These are phyloP conservation scores for Myrica gale DNA, from an alignment of 306 rosid species.

Conservation along the genomic window DNA sequence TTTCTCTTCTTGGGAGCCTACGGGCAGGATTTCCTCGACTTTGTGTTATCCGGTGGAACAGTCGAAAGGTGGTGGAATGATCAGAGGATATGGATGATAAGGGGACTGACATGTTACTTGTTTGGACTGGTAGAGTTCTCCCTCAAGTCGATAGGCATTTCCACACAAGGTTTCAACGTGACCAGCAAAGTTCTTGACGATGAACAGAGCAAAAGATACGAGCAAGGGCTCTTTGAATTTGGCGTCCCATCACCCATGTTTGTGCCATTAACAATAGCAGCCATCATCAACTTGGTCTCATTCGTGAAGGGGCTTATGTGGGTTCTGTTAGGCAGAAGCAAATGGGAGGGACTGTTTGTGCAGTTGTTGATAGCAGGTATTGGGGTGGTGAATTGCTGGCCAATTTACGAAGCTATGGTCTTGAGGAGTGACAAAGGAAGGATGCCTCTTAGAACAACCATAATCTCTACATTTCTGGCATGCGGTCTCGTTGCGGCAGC, in stretches of 20 bases:
- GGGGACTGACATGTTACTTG: slow-evolving; percentile 24
- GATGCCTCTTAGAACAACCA: slow-evolving; percentile 13
- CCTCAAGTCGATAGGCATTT: slow-evolving; percentile 24
- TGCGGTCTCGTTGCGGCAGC: neutral
- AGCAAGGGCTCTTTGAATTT: slow-evolving; percentile 34
- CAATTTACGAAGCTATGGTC: slow-evolving; percentile 35
- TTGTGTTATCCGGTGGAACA: neutral
- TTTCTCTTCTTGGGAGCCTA: slow-evolving; percentile 41
- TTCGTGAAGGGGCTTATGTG: slow-evolving; percentile 14
- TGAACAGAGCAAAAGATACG: slow-evolving; percentile 44
- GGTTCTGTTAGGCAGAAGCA: slow-evolving; percentile 5
- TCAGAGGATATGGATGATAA: slow-evolving; percentile 48
- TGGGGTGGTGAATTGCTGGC: slow-evolving; percentile 24
- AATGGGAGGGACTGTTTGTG: slow-evolving; percentile 14
- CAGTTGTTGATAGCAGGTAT: slow-evolving; percentile 30
- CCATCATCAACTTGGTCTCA: slow-evolving; percentile 31
- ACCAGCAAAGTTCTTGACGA: slow-evolving; percentile 40
- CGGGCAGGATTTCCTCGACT: slow-evolving; percentile 3
- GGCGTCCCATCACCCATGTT: slow-evolving; percentile 43
- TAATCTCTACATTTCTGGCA: neutral
- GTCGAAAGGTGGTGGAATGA: slow-evolving; percentile 43
- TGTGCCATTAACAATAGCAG: slow-evolving; percentile 32
- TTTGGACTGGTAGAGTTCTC: slow-evolving; percentile 33
- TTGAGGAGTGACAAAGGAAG: slow-evolving; percentile 31
- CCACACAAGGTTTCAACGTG: slow-evolving; percentile 30